Conservation (phyloP, 2,329 filamentous ascomycete genomes). For the Neoscytalidium dimidiatum region DNA sequence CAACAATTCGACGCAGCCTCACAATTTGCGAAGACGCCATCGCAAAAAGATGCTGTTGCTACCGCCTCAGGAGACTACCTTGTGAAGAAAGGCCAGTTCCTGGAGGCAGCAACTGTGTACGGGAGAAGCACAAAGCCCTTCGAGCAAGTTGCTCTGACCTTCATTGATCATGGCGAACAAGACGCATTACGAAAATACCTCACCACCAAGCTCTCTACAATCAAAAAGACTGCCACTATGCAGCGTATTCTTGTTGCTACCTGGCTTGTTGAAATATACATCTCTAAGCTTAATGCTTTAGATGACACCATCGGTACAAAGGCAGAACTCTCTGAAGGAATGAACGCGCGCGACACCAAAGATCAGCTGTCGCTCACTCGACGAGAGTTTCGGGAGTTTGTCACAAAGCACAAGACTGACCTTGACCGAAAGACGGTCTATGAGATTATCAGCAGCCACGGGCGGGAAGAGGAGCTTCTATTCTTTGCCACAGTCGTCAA, state of each 20-base stretch:
- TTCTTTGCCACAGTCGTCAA: conserved; percentile 87
- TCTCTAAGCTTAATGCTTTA: conserved; percentile 92
- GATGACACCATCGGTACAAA: conserved; percentile 93
- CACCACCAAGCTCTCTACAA: conserved; percentile 75
- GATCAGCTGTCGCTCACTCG: conserved; percentile 71
- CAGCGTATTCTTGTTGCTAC: conserved; percentile 93
- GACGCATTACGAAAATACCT: conserved; percentile 91
- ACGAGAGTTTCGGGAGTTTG: conserved; percentile 85
- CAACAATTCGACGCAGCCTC: conserved; percentile 88
- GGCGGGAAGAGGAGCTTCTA: conserved; percentile 86
- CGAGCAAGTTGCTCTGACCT: conserved; percentile 87
- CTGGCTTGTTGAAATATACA: conserved; percentile 95
- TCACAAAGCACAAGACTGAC: conserved; percentile 80
- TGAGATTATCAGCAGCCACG: conserved; percentile 93
- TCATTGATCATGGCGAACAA: conserved; percentile 87
- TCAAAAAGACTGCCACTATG: conserved; percentile 85
- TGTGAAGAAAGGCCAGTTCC: conserved; percentile 75
- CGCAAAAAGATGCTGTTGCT: conserved; percentile 87
- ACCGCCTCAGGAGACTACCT: conserved; percentile 90
- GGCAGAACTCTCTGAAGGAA: conserved; percentile 73
- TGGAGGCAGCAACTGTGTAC: conserved; percentile 86
- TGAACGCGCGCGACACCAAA: conserved; percentile 69
- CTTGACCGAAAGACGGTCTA: conserved; percentile 91
- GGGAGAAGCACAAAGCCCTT: conserved; percentile 96
- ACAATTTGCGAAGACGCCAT: conserved; percentile 75